Conservation (phyloP, 306 rosid genomes). For the Erythrophleum fordii region DNA sequence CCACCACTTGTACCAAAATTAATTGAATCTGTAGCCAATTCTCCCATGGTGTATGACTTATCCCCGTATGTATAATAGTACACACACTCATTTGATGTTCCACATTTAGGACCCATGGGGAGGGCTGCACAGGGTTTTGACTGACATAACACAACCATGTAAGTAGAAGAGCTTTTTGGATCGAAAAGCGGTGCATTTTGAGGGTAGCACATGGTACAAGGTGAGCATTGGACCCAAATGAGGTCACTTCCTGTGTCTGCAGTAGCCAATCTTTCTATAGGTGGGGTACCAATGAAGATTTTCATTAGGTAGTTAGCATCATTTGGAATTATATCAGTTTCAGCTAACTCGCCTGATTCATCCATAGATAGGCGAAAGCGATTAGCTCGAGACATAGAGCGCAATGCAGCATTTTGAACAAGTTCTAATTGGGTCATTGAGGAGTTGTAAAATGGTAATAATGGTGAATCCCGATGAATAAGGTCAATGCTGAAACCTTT, state of each 20-base stretch:
- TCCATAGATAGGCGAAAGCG: too few relatives aligned
- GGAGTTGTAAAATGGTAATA: slow-evolving; percentile 34
- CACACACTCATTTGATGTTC: neutral
- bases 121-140: slow-evolving; percentile 10
- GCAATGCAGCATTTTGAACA: too few relatives aligned
- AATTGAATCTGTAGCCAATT: slow-evolving; percentile 9
- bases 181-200: slow-evolving; percentile 27
- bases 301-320: slow-evolving; percentile 33
- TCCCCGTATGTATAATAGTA: slow-evolving; percentile 31
- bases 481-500: too few relatives aligned
- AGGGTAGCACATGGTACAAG: slow-evolving; percentile 7
- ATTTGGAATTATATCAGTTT: slow-evolving; percentile 15
- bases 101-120: neutral
- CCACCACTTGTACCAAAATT: neutral
- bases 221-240: slow-evolving; percentile 40
- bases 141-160: neutral
- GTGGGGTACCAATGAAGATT: slow-evolving; percentile 40
- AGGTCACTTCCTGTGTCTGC: slow-evolving; percentile 46
- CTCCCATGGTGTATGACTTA: neutral
- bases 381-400: too few relatives aligned
- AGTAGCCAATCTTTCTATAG: slow-evolving; percentile 19
- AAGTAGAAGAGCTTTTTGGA: slow-evolving; percentile 31
- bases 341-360: neutral
- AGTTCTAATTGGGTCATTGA: slow-evolving; percentile 4
- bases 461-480: slow-evolving; percentile 36